Evolutionary conservation across 805 yeast genomes (phyloP), one percentile per base, ranked within the genome.

Genomic region (Tetrapisispora fleetii): DNA sequence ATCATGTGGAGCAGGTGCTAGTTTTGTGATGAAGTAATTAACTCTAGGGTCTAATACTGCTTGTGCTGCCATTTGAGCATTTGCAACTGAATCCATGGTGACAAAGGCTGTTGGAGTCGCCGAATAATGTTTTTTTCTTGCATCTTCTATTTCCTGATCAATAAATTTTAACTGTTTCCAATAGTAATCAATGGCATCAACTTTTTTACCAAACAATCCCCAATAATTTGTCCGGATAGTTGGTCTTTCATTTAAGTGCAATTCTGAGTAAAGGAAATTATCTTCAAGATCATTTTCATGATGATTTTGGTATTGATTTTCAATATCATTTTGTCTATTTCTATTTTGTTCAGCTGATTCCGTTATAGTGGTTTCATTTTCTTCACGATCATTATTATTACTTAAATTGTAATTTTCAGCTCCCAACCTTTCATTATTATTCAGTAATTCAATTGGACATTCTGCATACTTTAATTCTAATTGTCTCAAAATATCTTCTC

Each of bases 1-100:
- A 63, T 91, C 99, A 58, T 85, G 91, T 4, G 98, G 98, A 1
- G 98, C 95, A 0, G 98, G 98, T 0, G 98, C 98, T 49, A 89
- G 69, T 38, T 77, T 72, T 3, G 96, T 85, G 35, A 90, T 85
- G 47, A 93, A 70, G 50, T 81, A 85, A 60, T 85, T 83, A 8
- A 93, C 88, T 49, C 85, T 77, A 0, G 97, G 97, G 61, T 90
- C 96, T 50, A 93, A 65, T 0, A 91, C 90, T 0, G 97, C 93
- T 64, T 93, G 99, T 0, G 97, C 96, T 28, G 93, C 83, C 86
- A 89, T 83, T 64, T 91, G 99, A 2, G 98, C 97, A 55, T 89
- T 82, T 0, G 96, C 95, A 3, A 89, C 97, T 0, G 93, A 78
- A 54, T 86, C 91, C 96, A 91, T 85, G 0, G 98, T 93, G 9